Evolutionary conservation across 1,284 basidiomycete genomes (phyloP).

Genomic region (Ceratobasidium sp.): DNA sequence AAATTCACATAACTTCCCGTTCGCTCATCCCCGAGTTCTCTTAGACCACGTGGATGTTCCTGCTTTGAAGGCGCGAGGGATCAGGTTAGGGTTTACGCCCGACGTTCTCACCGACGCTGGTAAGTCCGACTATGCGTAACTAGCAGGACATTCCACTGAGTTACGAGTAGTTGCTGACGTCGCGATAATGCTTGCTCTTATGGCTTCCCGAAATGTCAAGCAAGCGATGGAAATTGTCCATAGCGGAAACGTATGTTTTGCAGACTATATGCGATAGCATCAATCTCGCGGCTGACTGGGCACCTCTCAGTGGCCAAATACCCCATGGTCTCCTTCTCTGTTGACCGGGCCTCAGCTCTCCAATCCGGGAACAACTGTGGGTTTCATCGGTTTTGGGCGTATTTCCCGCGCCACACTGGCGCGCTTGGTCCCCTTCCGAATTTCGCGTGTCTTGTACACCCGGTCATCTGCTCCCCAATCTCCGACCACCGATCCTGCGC

Average conservation of each 20-base stretch:
- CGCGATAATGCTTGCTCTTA: constrained; percentile 84
- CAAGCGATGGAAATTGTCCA: constrained; percentile 69
- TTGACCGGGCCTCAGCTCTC: constrained; percentile 81
- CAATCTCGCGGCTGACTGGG: too few species aligned
- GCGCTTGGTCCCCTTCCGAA: constrained; percentile 77
- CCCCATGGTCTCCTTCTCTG: constrained; percentile 79
- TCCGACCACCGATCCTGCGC: constrained; percentile 52
- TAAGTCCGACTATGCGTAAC: constrained; percentile 47
- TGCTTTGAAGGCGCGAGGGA: constrained; percentile 65
- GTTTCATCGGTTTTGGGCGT: constrained; percentile 92
- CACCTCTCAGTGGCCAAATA: constrained; percentile 62
- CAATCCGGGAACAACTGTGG: constrained; percentile 62
- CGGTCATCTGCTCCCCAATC: constrained; percentile 44
- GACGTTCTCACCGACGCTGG: constrained; percentile 88
- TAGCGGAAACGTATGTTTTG: constrained; percentile 61
- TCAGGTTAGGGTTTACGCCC: constrained; percentile 89
- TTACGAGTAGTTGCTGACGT: constrained; percentile 77
- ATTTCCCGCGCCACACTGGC: constrained; percentile 81
- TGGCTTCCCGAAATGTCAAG: constrained; percentile 81
- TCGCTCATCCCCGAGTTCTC: constrained; percentile 15
- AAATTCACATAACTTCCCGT: not conserved
- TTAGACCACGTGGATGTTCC: constrained; percentile 80
- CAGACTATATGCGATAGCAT: not conserved
- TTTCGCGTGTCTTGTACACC: constrained; percentile 73
- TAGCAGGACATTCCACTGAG: not conserved